Percentiles rank a stretch among this genome's conserved stretches.
These are phyloP conservation scores for Alloteropsis semialata DNA, from an alignment of 176 grass and related monocot genomes.

Conservation along the genomic window DNA sequence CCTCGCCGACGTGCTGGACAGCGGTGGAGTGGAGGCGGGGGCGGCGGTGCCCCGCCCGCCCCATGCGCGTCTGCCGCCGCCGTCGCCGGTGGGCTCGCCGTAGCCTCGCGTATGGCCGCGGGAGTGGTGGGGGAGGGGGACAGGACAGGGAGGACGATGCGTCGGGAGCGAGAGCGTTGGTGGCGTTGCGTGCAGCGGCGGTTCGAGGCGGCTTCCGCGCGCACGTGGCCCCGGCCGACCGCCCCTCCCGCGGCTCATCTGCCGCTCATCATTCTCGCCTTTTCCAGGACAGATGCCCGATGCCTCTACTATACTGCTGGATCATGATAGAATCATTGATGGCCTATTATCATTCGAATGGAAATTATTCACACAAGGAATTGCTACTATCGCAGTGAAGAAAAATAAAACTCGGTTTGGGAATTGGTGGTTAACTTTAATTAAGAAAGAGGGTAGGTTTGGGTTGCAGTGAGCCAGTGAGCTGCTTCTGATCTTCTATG, in stretches of 20 bases:
- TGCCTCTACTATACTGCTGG: too few species aligned
- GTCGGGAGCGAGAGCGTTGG: neutral
- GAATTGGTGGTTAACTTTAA: too few species aligned
- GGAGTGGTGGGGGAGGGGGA: too few species aligned
- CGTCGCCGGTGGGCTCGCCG: neutral
- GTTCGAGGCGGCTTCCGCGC: conserved; percentile 13
- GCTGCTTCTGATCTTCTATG: too few species aligned
- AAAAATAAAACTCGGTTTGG: neutral
- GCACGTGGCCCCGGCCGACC: conserved; percentile 24
- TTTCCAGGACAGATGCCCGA: too few species aligned
- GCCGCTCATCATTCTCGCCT: neutral
- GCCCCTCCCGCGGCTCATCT: neutral
- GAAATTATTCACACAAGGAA: neutral
- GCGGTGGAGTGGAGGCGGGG: neutral
- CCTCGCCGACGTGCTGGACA: neutral
- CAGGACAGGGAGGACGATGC: neutral
- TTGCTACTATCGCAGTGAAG: neutral
- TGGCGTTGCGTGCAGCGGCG: neutral
- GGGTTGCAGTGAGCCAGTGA: neutral
- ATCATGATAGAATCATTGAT: neutral
- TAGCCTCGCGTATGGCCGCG: too few species aligned
- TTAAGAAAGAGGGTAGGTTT: neutral
- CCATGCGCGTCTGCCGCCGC: conserved; percentile 4
- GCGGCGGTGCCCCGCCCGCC: neutral
- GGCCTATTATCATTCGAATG: neutral